Evolutionary conservation across 2,329 filamentous ascomycete species (phyloP), one percentile per base, ranked within the genome.

Genomic region (Periconia sp.): DNA sequence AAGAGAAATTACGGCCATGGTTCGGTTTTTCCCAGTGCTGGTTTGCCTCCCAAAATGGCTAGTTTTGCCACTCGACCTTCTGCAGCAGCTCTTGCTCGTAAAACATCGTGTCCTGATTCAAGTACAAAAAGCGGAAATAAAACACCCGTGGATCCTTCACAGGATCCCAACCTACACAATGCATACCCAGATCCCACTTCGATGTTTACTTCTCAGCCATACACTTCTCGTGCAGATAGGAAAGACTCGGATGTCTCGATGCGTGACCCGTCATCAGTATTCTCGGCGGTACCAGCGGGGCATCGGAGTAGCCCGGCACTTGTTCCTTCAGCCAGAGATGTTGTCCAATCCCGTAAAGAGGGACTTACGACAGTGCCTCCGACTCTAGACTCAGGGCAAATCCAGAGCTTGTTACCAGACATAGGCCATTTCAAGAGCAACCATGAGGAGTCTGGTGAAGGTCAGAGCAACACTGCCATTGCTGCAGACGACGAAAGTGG

Each of bases 1-100:
- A 66, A 64, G 50, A 96, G 94, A 41, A 23, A 45, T 33, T n/a
- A 3, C 23, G 9, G 11, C 23, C 3, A n/a, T 14, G 15, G 33
- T 11, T 37, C 33, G 11, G 11, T 37, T 13, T 14, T 37, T 14
- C 13, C 33, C 3, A n/a, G 33, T 11, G 13, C 33, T 13, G 15
- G 11, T 11, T 37, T 37, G 33, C 59, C 58, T 1, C 56, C 61
- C 5, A 66, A 61, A 27, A 61, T 61, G 49, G 55, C 49, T 7
- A 43, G 45, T 23, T 27, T 52, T 20, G 56, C 63, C n/a, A 59
- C 56, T 30, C 57, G 57, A 13, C 61, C 66, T 14, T 65, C 69
- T 7, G 62, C 64, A 41, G 63, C 65, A 27, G 50, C 61, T 6
- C 53, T 69, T 31, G 58, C 61, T 14, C 64, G 63, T 15, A 69